Percentiles rank a stretch among this genome's conserved stretches.
Evolutionary conservation across 768 basidiomycete species (phyloP).

Genomic region (Auricularia cornea): DNA sequence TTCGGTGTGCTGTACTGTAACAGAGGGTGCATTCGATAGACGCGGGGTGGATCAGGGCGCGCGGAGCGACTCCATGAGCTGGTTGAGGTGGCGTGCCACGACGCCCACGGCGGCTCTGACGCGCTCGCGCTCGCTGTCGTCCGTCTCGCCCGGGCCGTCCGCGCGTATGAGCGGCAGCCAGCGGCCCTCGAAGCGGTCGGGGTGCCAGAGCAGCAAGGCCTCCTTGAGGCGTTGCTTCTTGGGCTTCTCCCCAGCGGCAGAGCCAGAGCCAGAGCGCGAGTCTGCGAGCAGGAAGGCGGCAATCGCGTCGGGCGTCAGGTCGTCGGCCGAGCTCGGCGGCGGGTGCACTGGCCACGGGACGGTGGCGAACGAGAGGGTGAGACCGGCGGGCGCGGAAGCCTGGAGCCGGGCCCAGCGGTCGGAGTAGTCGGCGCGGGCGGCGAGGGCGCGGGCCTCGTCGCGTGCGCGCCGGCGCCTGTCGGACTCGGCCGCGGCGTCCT

Average conservation of each 20-base stretch:
- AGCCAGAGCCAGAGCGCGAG: not conserved
- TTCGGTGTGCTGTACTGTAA: no score
- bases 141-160: conserved; percentile 23
- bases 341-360: conserved; percentile 63
- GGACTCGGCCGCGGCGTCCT: conserved; percentile 44
- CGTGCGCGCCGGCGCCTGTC: conserved; percentile 50
- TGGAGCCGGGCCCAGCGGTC: conserved; percentile 2
- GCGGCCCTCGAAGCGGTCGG: conserved; percentile 72
- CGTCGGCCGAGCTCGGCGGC: conserved; percentile 26
- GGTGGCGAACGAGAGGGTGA: conserved; percentile 38
- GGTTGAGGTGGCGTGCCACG: conserved; percentile 64
- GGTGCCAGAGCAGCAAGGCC: conserved; percentile 69
- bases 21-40: no score
- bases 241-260: not conserved
- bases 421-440: conserved; percentile 12
- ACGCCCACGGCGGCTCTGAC: conserved; percentile 66
- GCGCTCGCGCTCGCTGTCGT: conserved; percentile 41
- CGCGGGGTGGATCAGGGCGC: not conserved
- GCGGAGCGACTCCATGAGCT: conserved; percentile 38
- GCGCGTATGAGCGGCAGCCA: conserved; percentile 48
- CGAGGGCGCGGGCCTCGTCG: conserved; percentile 23
- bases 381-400: conserved; percentile 4
- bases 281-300: conserved; percentile 46
- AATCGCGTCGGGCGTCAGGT: conserved; percentile 49
- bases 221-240: conserved; percentile 68